Conservation (phyloP, 202 grass and related monocot species). For the Schoenoplectus triqueter region DNA sequence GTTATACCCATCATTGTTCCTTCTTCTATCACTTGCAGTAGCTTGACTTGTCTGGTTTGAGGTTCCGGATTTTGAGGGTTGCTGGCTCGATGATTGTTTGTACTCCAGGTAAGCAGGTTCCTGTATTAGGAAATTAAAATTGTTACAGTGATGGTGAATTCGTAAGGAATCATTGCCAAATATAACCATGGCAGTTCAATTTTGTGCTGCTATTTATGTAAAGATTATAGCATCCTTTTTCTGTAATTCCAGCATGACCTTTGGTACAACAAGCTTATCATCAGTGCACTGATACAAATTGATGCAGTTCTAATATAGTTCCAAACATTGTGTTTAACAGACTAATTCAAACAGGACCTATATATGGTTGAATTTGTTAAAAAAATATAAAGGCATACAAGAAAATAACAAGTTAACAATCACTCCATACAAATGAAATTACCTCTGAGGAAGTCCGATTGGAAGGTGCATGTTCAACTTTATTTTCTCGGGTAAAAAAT, state of each 20-base stretch:
- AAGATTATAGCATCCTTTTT: background rate
- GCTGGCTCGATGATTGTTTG: constrained; percentile 20
- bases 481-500: constrained; percentile 37
- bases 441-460: constrained; percentile 31
- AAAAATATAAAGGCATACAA: background rate
- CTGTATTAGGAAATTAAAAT: constrained; percentile 21
- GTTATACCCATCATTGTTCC: constrained; percentile 82
- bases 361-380: background rate
- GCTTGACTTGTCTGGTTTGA: constrained; percentile 11
- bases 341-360: background rate
- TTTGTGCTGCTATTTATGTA: background rate
- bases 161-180: background rate
- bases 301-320: background rate
- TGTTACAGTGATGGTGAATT: constrained; percentile 2
- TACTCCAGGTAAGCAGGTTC: constrained; percentile 22
- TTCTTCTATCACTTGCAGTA: constrained; percentile 14
- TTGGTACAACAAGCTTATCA: background rate
- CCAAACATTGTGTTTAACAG: background rate
- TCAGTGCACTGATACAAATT: background rate
- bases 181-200: background rate
- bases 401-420: background rate
- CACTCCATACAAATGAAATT: constrained; percentile 5
- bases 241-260: background rate
- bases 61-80: constrained; percentile 19
- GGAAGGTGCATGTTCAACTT: constrained; percentile 29